phyloP scores from a whole-genome alignment of 2,329 filamentous ascomycete genomes.

The Hypoxylon sp. region DNA sequence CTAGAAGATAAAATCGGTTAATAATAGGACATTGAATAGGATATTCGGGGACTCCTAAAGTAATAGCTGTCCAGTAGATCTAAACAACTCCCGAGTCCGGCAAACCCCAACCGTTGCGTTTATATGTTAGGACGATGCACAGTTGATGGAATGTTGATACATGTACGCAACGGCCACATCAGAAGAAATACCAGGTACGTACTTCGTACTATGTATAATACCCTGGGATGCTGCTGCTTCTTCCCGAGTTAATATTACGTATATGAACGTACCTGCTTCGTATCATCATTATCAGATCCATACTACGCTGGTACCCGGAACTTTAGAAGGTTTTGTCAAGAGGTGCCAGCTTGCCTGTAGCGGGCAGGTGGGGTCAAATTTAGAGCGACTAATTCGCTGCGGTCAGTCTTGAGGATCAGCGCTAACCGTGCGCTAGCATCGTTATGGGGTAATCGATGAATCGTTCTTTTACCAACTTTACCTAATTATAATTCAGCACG shows the following conservation, averaged over 20 bases:
- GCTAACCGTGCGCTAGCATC: conserved; percentile 32
- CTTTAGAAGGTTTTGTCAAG: conserved; percentile 10
- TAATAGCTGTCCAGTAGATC: conserved; percentile 19
- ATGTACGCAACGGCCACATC: conserved; percentile 19
- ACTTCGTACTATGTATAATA: conserved; percentile 6
- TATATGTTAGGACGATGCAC: conserved; percentile 19
- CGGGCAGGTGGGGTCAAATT: conserved; percentile 31
- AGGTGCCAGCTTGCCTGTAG: conserved; percentile 32
- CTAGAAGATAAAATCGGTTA: conserved; percentile 11
- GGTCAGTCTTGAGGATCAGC: conserved; percentile 28
- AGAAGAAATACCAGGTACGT: conserved; percentile 20
- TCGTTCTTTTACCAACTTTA: conserved; percentile 3
- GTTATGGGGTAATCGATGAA: conserved; percentile 34
- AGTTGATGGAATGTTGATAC: not conserved
- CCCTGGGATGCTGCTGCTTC: not conserved
- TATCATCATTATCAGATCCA: conserved; percentile 42
- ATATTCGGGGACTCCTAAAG: conserved; percentile 25
- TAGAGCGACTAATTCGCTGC: conserved; percentile 29
- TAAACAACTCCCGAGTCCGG: conserved; percentile 26
- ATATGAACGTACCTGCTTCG: conserved; percentile 25
- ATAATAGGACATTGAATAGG: conserved; percentile 27
- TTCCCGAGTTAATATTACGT: conserved; percentile 18
- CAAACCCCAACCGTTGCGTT: conserved; percentile 36
- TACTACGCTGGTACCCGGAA: conserved; percentile 1
- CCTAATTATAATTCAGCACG: conserved; percentile 18